Evolutionary conservation across 1,284 basidiomycete species (phyloP).

Genomic region (Apiotrichum brassicae): DNA sequence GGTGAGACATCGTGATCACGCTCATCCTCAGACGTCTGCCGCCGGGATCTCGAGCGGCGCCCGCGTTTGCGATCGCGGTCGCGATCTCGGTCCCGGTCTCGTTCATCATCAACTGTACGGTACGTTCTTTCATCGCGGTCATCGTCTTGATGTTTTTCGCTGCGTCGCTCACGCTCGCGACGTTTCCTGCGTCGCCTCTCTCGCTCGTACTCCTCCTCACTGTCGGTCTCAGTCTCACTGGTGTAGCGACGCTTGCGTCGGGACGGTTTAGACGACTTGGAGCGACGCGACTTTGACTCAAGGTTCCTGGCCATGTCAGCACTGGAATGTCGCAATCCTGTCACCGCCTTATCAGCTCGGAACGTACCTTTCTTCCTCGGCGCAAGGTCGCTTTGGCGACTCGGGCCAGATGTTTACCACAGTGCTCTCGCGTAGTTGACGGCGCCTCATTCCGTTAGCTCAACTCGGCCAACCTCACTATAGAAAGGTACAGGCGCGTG

Average conservation of each 20-base stretch:
- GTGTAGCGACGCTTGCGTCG: conserved; percentile 47
- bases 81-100: conserved; percentile 22
- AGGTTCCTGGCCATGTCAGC: not conserved
- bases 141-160: too few relatives aligned
- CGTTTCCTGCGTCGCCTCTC: conserved; percentile 48
- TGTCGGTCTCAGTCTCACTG: conserved; percentile 52
- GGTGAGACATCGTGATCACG: not conserved
- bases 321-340: not conserved
- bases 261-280: conserved; percentile 16
- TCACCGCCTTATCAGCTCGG: not conserved
- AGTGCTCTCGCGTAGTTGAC: conserved; percentile 61
- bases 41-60: not conserved
- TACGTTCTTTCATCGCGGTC: too few relatives aligned
- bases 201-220: conserved; percentile 55
- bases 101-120: conserved; percentile 17
- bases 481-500: too few relatives aligned
- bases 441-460: conserved; percentile 54
- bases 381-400: conserved; percentile 59
- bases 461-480: too few relatives aligned
- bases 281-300: not conserved
- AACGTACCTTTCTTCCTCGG: conserved; percentile 5
- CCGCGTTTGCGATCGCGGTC: not conserved
- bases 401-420: conserved; percentile 72
- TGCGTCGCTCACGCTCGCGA: conserved; percentile 19
- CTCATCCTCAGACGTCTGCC: not conserved